Conservation (phyloP, 1,139 yeast species). For the Zygoascus meyerae region DNA sequence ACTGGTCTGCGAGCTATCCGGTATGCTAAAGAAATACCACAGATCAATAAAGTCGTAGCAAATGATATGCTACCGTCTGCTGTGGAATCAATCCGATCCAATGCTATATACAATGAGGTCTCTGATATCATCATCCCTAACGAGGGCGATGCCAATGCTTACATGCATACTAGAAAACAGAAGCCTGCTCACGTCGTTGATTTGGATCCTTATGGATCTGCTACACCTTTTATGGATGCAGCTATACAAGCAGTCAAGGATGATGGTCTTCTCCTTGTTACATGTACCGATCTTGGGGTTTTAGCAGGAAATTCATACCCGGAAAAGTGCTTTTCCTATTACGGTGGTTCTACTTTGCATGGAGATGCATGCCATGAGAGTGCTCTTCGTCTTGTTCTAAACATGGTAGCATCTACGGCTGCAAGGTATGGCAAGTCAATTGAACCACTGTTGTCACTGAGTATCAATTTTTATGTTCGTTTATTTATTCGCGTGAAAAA, state of each 20-base stretch:
- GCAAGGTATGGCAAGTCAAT: constrained; percentile 83
- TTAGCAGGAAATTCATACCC: constrained; percentile 95
- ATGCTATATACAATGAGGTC: constrained; percentile 62
- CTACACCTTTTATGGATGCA: constrained; percentile 88
- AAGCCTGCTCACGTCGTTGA: constrained; percentile 66
- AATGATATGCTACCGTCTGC: constrained; percentile 86
- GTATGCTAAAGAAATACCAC: constrained; percentile 84
- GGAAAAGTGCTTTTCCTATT: constrained; percentile 88
- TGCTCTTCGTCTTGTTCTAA: constrained; percentile 77
- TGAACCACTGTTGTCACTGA: constrained; percentile 77
- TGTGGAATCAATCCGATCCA: constrained; percentile 70
- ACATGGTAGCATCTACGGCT: constrained; percentile 72
- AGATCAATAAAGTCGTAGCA: constrained; percentile 67
- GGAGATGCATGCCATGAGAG: constrained; percentile 88
- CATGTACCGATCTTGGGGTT: constrained; percentile 95
- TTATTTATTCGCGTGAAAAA: constrained; percentile 70
- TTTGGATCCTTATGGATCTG: constrained; percentile 96
- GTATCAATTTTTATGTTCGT: constrained; percentile 90
- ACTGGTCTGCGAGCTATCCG: constrained; percentile 92
- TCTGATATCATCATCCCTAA: constrained; percentile 52
- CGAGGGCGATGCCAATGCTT: constrained; percentile 81
- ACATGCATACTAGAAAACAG: constrained; percentile 55
- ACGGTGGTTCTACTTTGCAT: constrained; percentile 86
- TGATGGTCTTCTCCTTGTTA: constrained; percentile 78
- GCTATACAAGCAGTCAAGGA: constrained; percentile 78